Evolutionary conservation across 176 grass and related monocot genomes (phyloP).

Genomic region (Echinochloa phyllopogon): DNA sequence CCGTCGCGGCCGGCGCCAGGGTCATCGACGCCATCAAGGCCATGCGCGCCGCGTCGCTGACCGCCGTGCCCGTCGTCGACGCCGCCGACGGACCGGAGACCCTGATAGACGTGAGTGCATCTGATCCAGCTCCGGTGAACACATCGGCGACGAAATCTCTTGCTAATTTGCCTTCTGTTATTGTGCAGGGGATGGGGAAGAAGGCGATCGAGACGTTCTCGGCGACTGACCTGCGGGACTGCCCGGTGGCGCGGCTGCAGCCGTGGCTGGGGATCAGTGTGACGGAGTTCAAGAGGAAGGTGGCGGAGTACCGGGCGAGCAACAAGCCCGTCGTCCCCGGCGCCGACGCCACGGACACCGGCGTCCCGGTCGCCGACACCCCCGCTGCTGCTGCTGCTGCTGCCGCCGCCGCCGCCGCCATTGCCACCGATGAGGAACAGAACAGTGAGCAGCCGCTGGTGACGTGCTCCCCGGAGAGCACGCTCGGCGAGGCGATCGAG

Average conservation of each 20-base stretch:
- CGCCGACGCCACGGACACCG: neutral
- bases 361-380: neutral
- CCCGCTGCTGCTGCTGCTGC: too few relatives aligned
- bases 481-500: conserved; percentile 60
- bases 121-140: neutral
- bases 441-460: conserved; percentile 23
- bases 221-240: conserved; percentile 69
- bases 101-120: conserved; percentile 54
- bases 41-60: conserved; percentile 71
- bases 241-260: conserved; percentile 57
- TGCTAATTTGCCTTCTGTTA: neutral
- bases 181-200: conserved; percentile 69
- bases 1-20: conserved; percentile 48
- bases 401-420: neutral
- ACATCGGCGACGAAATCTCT: neutral
- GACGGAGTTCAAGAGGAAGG: conserved; percentile 75
- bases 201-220: conserved; percentile 79
- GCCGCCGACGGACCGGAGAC: neutral
- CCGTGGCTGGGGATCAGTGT: conserved; percentile 59
- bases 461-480: conserved; percentile 63
- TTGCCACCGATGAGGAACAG: neutral
- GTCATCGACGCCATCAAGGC: conserved; percentile 68
- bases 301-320: conserved; percentile 31
- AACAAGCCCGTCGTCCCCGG: conserved; percentile 16
- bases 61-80: conserved; percentile 84